Conservation (phyloP, 495 filamentous ascomycete genomes). For the Durotheca rogersii region DNA sequence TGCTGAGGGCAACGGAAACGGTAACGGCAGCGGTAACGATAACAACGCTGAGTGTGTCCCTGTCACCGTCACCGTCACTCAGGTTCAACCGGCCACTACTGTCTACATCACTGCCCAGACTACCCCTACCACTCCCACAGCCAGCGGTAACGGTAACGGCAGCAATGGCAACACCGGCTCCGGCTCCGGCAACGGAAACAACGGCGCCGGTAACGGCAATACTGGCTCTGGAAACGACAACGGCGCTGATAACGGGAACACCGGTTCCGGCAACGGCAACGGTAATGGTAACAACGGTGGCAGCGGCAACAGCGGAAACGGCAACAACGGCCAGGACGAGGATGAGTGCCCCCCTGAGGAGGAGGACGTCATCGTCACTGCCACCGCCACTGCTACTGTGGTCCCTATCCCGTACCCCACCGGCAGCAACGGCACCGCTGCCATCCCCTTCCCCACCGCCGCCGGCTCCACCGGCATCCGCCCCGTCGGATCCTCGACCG, state of each 20-base stretch:
- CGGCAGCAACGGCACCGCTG: slow-evolving; percentile 30
- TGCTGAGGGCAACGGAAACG: slow-evolving; percentile 21
- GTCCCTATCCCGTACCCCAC: slow-evolving; percentile 35
- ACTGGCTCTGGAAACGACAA: slow-evolving; percentile 1
- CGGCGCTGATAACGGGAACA: slow-evolving; percentile 19
- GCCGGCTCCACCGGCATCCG: no score
- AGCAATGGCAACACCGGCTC: no score
- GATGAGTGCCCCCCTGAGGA: slow-evolving; percentile 38
- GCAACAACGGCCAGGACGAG: slow-evolving; percentile 14
- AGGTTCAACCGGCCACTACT: slow-evolving; percentile 35
- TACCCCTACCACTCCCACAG: slow-evolving; percentile 7
- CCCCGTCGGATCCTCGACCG: no score
- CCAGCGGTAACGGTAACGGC: no score
- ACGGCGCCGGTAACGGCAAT: slow-evolving; percentile 12
- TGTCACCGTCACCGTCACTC: slow-evolving; percentile 42
- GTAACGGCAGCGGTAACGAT: slow-evolving; percentile 17
- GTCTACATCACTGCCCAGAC: slow-evolving; percentile 45
- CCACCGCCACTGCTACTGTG: slow-evolving; percentile 32
- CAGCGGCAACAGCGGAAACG: slow-evolving; percentile 11
- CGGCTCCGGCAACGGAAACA: slow-evolving; percentile 14
- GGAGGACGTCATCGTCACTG: slow-evolving; percentile 30
- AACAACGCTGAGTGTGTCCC: slow-evolving; percentile 31
- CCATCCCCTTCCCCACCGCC: slow-evolving; percentile 7
- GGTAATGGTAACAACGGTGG: slow-evolving; percentile 16
- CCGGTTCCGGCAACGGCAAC: slow-evolving; percentile 6